Base-by-base conservation (phyloP, 129 eudicot genomes). In the Ambrosia artemisiifolia region DNA sequence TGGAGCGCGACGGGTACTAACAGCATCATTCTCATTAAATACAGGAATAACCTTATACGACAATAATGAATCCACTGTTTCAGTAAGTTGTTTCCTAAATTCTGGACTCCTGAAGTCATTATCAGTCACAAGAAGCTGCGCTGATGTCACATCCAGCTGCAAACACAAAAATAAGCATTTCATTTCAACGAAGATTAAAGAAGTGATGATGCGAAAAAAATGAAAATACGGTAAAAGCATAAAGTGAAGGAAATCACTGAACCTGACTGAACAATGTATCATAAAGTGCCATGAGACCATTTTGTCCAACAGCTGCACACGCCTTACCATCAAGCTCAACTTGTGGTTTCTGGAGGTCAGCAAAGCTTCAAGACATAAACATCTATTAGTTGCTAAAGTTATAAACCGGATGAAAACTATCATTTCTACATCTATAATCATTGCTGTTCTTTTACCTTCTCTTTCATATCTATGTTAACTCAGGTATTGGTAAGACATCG, bases 271-370 rank as follows among this genome's bases (percentile, higher is more conserved):
- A 93, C 83, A 93, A 77, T 12, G 92, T 81, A 75, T 93, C 98
- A 74, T 93, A 93, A 14, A 93, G 86, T 70, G 98, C 98, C 98
- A 93, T 89, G 74, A 93, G 98, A 84, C 96, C 96, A 78, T 87
- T 93, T 83, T 93, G 98, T 36, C 98, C 98, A 75, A 93, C 98
- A 47, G 98, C 98, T 38, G 98, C 98, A 84, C 98, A 93, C n/a
- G 98, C 96, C 81, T 93, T 93, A 18, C 98, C 98, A 57, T 89
- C 96, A 75, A 89, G 95, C 84, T 93, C 98, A 49, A 77, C 80
- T 80, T 93, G 98, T 46, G 98, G 98, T 44, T 89, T 93, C 66
- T 93, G 98, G 71, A 93, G 98, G 80, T 93, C 98, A n/a, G 95
- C 96, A 72, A 93, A 93, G 75, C 98, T 93, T 77, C 82, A 81